Evolutionary conservation across 2,329 filamentous ascomycete species (phyloP).

Genomic region (Aureobasidium subglaciale): DNA sequence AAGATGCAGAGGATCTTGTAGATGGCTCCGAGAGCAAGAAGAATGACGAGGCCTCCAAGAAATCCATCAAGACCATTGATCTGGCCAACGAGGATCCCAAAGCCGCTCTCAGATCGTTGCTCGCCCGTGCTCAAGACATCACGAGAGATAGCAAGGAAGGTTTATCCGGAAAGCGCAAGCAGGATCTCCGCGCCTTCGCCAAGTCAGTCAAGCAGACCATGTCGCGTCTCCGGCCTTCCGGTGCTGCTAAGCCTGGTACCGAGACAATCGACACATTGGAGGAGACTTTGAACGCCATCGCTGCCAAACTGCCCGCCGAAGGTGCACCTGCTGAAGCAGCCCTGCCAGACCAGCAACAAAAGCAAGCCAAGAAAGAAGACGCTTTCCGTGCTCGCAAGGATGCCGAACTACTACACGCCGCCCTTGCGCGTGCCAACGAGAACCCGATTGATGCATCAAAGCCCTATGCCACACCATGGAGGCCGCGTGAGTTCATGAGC

Average conservation of each 20-base stretch:
- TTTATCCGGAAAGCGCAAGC: constrained; percentile 65
- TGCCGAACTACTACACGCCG: constrained; percentile 45
- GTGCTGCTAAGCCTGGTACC: constrained; percentile 17
- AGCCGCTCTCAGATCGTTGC: constrained; percentile 47
- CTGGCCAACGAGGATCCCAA: constrained; percentile 33
- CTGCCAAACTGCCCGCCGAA: constrained; percentile 41
- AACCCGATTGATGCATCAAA: constrained; percentile 72
- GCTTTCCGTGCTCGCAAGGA: constrained; percentile 49
- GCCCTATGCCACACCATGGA: constrained; percentile 88
- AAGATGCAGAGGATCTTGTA: constrained; percentile 9
- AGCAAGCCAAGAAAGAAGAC: constrained; percentile 36
- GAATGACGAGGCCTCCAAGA: constrained; percentile 21
- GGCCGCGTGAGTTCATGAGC: constrained; percentile 76
- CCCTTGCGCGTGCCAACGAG: constrained; percentile 59
- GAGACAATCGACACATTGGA: constrained; percentile 29
- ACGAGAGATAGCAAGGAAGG: constrained; percentile 45
- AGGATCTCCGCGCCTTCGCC: constrained; percentile 66
- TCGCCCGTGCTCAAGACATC: constrained; percentile 53
- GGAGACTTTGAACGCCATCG: constrained; percentile 28
- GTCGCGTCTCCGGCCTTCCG: constrained; percentile 38
- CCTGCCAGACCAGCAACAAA: constrained; percentile 21
- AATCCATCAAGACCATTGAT: constrained; percentile 28
- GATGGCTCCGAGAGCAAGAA: constrained; percentile 21
- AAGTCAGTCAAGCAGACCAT: constrained; percentile 58
- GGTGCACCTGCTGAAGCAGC: constrained; percentile 13